A percentile compares a stretch with the other conserved stretches of the same genome.
These are phyloP conservation scores for Linnemannia elongata DNA, from an alignment of 192 early-diverging fungal genomes.

Conservation along the genomic window DNA sequence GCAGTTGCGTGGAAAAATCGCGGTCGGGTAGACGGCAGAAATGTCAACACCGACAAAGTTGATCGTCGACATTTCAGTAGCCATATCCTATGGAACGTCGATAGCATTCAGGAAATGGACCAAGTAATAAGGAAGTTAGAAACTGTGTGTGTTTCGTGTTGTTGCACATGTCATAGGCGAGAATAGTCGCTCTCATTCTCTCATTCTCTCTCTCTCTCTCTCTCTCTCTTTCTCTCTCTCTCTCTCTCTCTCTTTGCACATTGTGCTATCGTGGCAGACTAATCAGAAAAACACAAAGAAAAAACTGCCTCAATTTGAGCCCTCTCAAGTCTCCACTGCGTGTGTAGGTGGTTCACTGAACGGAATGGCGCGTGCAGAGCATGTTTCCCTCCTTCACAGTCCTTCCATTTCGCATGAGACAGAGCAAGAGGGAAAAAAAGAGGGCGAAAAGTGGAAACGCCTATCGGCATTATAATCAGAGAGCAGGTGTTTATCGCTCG, in stretches of 20 bases:
- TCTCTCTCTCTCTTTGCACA: not conserved
- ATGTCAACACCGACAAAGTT: constrained; percentile 55
- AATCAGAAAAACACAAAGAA: not conserved
- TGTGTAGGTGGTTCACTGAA: not conserved
- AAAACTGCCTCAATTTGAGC: not conserved
- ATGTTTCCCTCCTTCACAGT: not conserved
- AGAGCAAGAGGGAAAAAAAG: not conserved
- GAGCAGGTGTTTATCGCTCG: constrained; percentile 31
- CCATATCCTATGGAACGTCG: constrained; percentile 34
- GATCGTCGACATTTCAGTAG: constrained; percentile 35
- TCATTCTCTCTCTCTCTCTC: not conserved
- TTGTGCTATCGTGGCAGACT: not conserved
- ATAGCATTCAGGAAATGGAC: not conserved
- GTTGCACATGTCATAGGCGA: not conserved
- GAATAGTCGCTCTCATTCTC: not conserved
- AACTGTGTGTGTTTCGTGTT: not conserved
- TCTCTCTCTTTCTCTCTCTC: not conserved
- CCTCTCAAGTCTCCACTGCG: not conserved
- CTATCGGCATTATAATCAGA: not conserved
- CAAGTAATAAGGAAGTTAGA: not conserved
- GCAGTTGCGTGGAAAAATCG: constrained; percentile 53
- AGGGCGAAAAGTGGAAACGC: not conserved
- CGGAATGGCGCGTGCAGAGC: not conserved
- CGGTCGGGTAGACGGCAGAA: constrained; percentile 51
- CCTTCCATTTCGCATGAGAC: constrained; percentile 32